Evolutionary conservation across 2,329 filamentous ascomycete genomes (phyloP).

Genomic region (Fusarium zealandicum): DNA sequence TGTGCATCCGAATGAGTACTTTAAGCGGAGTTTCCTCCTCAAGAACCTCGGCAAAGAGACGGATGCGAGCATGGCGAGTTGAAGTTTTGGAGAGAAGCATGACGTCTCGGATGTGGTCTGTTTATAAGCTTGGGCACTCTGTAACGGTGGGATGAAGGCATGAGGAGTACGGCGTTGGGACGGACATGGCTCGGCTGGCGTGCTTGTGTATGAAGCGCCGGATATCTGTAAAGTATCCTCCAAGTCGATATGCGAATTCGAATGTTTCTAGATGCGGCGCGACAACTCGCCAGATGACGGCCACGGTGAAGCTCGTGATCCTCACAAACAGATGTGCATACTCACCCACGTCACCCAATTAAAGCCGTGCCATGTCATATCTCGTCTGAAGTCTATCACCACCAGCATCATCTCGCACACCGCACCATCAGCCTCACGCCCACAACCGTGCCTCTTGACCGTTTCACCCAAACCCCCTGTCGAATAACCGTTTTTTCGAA

Average conservation of each 20-base stretch:
- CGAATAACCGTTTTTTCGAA: not conserved
- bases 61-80: conserved; percentile 66
- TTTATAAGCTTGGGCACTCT: conserved; percentile 8
- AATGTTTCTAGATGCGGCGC: conserved; percentile 27
- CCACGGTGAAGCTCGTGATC: conserved; percentile 6
- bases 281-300: conserved; percentile 13
- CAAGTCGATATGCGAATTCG: conserved; percentile 9
- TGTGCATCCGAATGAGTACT: conserved; percentile 97
- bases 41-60: conserved; percentile 73
- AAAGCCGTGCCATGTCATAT: too few species aligned
- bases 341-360: not conserved
- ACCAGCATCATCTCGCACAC: conserved; percentile 14
- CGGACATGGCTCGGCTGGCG: conserved; percentile 4
- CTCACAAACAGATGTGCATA: not conserved
- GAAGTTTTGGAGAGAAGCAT: conserved; percentile 19
- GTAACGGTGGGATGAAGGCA: conserved; percentile 19
- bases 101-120: conserved; percentile 22
- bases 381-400: not conserved
- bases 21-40: conserved; percentile 89
- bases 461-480: conserved; percentile 1
- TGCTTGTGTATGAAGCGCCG: conserved; percentile 4
- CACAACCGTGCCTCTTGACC: not conserved
- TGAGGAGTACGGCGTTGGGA: conserved; percentile 35
- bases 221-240: not conserved
- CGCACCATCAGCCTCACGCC: not conserved